Percentiles rank a stretch among this genome's conserved stretches.
phyloP scores from a whole-genome alignment of 495 filamentous ascomycete genomes.

The Penicillium desertorum region DNA sequence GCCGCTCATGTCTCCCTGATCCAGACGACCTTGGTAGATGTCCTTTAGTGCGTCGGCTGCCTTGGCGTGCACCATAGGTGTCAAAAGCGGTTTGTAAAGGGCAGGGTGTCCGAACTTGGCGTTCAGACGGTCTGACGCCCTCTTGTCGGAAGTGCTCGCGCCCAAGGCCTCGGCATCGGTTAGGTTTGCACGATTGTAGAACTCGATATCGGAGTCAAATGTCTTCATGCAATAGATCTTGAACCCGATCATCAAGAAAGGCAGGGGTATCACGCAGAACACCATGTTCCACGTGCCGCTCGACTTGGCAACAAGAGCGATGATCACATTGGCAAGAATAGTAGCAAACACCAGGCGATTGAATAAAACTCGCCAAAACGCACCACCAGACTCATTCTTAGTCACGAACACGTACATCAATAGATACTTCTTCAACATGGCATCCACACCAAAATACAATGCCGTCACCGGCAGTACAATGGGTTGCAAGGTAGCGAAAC shows the following conservation, averaged over 20 bases:
- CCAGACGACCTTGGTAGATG: constrained; percentile 79
- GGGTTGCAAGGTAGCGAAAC: constrained; percentile 83
- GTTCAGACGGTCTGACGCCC: constrained; percentile 67
- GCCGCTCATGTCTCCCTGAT: constrained; percentile 57
- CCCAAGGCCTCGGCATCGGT: constrained; percentile 58
- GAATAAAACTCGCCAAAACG: constrained; percentile 86
- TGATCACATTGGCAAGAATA: constrained; percentile 74
- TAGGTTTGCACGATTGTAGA: constrained; percentile 63
- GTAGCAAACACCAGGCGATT: constrained; percentile 87
- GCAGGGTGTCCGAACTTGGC: constrained; percentile 88
- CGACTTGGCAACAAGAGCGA: constrained; percentile 71
- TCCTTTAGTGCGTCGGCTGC: constrained; percentile 77
- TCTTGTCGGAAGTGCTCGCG: constrained; percentile 47
- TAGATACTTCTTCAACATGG: constrained; percentile 91
- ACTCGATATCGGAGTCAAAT: constrained; percentile 77
- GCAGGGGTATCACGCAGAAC: constrained; percentile 69
- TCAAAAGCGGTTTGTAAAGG: constrained; percentile 83
- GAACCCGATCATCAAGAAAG: constrained; percentile 78
- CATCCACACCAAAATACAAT: constrained; percentile 85
- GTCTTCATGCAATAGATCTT: constrained; percentile 76
- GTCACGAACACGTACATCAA: constrained; percentile 93
- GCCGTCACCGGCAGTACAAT: constrained; percentile 87
- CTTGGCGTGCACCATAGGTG: constrained; percentile 93
- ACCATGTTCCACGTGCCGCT: constrained; percentile 57
- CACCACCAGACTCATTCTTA: constrained; percentile 93